Evolutionary conservation across 2,329 filamentous ascomycete species (phyloP).

Genomic region (Botrytis elliptica): DNA sequence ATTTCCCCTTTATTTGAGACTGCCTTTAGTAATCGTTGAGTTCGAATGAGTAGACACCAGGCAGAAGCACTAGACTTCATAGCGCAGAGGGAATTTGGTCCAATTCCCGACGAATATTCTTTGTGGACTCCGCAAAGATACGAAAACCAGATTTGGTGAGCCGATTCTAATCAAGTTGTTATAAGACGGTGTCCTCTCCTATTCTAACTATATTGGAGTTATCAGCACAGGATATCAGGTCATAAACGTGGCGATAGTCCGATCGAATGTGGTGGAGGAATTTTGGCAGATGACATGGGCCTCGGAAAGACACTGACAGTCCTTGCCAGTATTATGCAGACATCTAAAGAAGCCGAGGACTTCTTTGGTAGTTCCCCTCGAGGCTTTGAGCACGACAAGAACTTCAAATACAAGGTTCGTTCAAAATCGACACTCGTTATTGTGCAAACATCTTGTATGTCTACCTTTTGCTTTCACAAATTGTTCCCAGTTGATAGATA

Average conservation of each 20-base stretch:
- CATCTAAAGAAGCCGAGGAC: slow-evolving; percentile 40
- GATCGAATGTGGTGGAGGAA: slow-evolving; percentile 60
- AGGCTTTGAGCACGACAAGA: background rate
- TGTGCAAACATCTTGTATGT: slow-evolving; percentile 45
- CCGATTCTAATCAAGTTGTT: background rate
- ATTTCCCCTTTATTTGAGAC: background rate
- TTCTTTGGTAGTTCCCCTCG: background rate
- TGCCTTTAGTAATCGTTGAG: background rate
- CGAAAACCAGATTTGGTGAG: slow-evolving; percentile 31
- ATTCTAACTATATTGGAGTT: slow-evolving; percentile 43
- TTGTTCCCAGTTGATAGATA: slow-evolving; percentile 18
- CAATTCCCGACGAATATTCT: slow-evolving; percentile 36
- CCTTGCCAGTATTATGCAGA: slow-evolving; percentile 46
- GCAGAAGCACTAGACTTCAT: slow-evolving; percentile 43
- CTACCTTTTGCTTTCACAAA: background rate
- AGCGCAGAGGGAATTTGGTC: slow-evolving; percentile 42
- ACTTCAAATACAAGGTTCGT: background rate
- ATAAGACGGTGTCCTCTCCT: background rate
- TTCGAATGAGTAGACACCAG: slow-evolving; percentile 41
- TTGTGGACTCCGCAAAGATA: slow-evolving; percentile 38
- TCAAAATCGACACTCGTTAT: slow-evolving; percentile 46
- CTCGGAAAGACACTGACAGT: slow-evolving; percentile 53
- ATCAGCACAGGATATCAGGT: slow-evolving; percentile 80
- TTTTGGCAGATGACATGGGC: slow-evolving; percentile 57
- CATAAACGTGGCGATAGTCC: slow-evolving; percentile 55